Percentiles rank a stretch among this genome's conserved stretches.
phyloP scores from a whole-genome alignment of 129 eudicot species.

The Smallanthus sonchifolius region DNA sequence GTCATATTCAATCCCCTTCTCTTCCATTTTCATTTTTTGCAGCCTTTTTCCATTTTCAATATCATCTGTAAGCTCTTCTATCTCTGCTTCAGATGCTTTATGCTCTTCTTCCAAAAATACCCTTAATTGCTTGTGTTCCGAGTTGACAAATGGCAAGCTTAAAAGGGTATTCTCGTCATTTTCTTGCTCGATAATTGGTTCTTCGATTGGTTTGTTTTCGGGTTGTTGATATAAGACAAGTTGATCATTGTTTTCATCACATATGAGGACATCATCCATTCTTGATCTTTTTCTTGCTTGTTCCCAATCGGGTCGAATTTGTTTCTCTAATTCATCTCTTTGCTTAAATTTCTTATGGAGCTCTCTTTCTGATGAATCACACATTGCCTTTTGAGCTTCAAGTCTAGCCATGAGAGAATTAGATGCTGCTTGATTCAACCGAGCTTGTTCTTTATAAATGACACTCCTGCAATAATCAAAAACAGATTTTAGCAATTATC shows the following conservation, averaged over 20 bases:
- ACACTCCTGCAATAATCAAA: constrained; percentile 70
- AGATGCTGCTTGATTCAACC: constrained; percentile 89
- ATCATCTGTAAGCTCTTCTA: not conserved
- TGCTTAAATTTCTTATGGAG: constrained; percentile 64
- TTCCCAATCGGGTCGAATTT: constrained; percentile 65
- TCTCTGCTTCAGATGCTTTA: constrained; percentile 56
- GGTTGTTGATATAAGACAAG: constrained; percentile 37
- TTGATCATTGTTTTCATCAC: constrained; percentile 34
- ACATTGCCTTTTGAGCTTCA: constrained; percentile 92
- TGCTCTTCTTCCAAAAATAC: constrained; percentile 91
- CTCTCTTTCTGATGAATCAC: constrained; percentile 89
- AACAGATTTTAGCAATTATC: not conserved
- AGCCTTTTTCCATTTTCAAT: constrained; percentile 23
- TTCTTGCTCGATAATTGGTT: constrained; percentile 21
- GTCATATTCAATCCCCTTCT: constrained; percentile 30
- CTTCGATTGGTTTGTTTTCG: constrained; percentile 23
- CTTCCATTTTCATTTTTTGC: constrained; percentile 31
- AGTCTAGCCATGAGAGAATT: constrained; percentile 86
- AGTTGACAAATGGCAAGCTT: constrained; percentile 28
- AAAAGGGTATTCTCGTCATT: constrained; percentile 21
- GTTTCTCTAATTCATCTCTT: constrained; percentile 76
- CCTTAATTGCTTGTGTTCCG: constrained; percentile 65
- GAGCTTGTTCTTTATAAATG: constrained; percentile 80
- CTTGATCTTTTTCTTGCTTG: constrained; percentile 89
- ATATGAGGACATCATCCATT: constrained; percentile 31